Evolutionary conservation across 2,329 filamentous ascomycete genomes (phyloP).

Genomic region (Tolypocladium nubicola): DNA sequence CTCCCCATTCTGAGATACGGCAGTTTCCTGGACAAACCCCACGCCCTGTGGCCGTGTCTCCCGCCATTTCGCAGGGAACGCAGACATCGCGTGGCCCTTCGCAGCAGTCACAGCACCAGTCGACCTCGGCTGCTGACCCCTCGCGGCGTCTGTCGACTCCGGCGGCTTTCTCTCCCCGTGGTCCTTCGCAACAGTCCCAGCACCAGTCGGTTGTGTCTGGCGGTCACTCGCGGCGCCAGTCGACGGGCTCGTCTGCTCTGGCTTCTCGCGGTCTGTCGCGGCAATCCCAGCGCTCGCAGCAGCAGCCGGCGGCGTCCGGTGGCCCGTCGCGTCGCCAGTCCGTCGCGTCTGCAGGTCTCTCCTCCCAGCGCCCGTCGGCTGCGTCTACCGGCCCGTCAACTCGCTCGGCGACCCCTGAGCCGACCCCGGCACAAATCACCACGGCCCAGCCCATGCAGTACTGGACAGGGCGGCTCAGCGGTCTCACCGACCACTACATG

Average conservation of each 20-base stretch:
- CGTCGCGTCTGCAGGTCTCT: not conserved
- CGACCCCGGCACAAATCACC: constrained; percentile 21
- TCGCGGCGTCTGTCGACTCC: not conserved
- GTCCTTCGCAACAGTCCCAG: not conserved
- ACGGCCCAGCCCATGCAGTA: constrained; percentile 38
- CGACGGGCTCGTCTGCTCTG: not conserved
- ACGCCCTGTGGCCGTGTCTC: not conserved
- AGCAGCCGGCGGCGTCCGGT: not conserved
- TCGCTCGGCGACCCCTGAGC: constrained; percentile 5
- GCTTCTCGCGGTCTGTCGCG: not conserved
- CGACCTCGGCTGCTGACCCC: not conserved
- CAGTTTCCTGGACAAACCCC: not conserved
- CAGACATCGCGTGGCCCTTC: not conserved
- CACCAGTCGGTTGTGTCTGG: not conserved
- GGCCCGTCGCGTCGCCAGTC: not conserved
- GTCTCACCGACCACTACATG: constrained; percentile 1
- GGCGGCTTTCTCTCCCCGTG: not conserved
- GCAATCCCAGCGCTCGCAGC: not conserved
- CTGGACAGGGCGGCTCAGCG: constrained; percentile 50
- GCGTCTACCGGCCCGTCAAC: not conserved
- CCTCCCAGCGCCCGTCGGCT: constrained; percentile 5
- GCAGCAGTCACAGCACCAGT: not conserved
- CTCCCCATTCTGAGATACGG: not conserved
- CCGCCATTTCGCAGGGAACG: not conserved
- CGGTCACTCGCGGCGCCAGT: not conserved